Base-by-base conservation (phyloP, 2,329 filamentous ascomycete genomes). In the Colletotrichum spaethianum region DNA sequence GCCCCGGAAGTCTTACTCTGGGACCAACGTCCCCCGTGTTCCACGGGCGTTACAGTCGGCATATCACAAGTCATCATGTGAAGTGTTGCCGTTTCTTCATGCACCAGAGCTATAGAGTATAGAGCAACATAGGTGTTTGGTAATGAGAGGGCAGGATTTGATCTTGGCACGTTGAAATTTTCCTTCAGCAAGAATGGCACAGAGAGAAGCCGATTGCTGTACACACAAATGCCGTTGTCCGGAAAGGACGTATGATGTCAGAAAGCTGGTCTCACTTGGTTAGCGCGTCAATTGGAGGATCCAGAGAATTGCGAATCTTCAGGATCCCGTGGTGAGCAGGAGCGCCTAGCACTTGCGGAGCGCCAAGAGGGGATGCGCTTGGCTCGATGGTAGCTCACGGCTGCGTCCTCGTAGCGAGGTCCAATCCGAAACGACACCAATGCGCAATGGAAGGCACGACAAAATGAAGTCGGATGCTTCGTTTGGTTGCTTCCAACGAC, bases 161-260 rank as follows among this genome's bases (percentile, higher is more conserved):
- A 80, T 89, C 83, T 89, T 84, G 87, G 87, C 87, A 89, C 86
- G 87, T 83, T 82, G 75, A 82, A 83, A 81, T 81, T 75, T 83
- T 88, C 87, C 87, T 89, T 89, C 87, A 88, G 84, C 86, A 86
- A 84, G 78, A 81, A 79, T 84, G 85, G 86, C 86, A 87, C 82
- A 78, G 80, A 80, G 77, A 79, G 77, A 81, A 82, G 85, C 85
- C 84, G 86, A 82, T 80, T 86, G 87, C 85, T 88, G 87, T 89
- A 89, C 87, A 89, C 87, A 89, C 87, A 83, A 81, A 89, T 89
- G 87, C 87, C 87, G 80, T 73, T 69, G 68, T 68, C 50, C 33
- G 14, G 12, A 16, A 18, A 70, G 38, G 59, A 57, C 55, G 16
- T 61, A 20, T 50, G 18, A 16, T 9, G 33, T 36, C 33, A 36